A percentile compares a stretch with the other conserved stretches of the same genome.
phyloP scores from a whole-genome alignment of 73 alveolate genomes.

The Paramecium primaurelia region DNA sequence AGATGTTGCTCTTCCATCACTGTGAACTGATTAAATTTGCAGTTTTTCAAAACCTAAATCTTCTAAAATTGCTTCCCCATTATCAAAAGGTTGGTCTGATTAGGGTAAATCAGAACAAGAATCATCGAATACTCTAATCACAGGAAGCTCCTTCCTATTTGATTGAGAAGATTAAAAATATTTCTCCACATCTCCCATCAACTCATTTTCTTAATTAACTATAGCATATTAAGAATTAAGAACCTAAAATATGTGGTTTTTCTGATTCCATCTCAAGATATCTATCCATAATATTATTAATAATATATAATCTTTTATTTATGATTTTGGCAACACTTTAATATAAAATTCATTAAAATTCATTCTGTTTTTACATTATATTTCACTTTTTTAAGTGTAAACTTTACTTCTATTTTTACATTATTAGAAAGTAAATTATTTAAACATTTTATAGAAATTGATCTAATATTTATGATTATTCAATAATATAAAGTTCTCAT shows the following conservation, averaged over 20 bases:
- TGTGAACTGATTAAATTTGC: background rate
- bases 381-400: background rate
- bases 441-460: background rate
- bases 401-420: background rate
- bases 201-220: background rate
- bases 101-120: background rate
- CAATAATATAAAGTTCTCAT: no score
- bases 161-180: background rate
- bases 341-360: background rate
- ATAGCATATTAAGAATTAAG: background rate
- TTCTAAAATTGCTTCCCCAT: background rate
- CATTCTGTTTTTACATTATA: background rate
- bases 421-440: background rate
- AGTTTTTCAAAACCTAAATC: background rate
- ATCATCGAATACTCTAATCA: background rate
- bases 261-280: background rate
- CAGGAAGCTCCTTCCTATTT: background rate
- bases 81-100: background rate
- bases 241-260: background rate
- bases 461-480: no score
- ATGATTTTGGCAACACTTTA: background rate
- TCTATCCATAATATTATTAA: background rate
- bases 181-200: background rate
- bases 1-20: conserved; percentile 9
- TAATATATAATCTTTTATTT: background rate